phyloP scores from a whole-genome alignment of 306 rosid species.

The Casuarina glauca region DNA sequence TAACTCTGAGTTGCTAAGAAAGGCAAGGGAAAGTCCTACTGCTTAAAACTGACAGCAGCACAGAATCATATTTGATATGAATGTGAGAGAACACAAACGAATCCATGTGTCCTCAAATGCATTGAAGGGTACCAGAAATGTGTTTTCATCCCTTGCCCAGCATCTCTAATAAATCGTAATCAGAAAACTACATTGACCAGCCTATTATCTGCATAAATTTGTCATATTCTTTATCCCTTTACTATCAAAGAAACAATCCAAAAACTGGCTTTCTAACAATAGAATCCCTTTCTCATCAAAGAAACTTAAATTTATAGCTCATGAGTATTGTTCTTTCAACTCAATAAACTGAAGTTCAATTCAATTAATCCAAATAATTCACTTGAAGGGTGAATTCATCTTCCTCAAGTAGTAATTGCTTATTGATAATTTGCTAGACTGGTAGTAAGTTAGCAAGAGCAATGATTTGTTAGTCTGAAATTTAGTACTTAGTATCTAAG shows the following conservation, averaged over 20 bases:
- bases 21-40: conserved; percentile 54
- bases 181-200: conserved; percentile 84
- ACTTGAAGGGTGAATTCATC: background rate
- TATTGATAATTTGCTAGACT: too few species aligned
- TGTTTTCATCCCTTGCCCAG: conserved; percentile 58
- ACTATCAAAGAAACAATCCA: too few species aligned
- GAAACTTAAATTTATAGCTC: background rate
- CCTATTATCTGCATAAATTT: conserved; percentile 66
- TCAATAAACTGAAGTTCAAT: background rate
- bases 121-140: conserved; percentile 52
- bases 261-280: too few species aligned
- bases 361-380: background rate
- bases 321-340: background rate
- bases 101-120: background rate
- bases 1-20: conserved; percentile 81
- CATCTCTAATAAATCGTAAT: conserved; percentile 69
- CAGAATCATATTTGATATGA: conserved; percentile 21
- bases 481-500: too few species aligned
- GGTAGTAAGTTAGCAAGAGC: too few species aligned
- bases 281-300: background rate
- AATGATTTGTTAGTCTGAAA: too few species aligned
- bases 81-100: background rate
- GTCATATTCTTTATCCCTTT: background rate
- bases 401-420: background rate
- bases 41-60: conserved; percentile 56